A percentile compares a stretch with the other conserved stretches of the same genome.
These are phyloP conservation scores for Linaria vulgaris DNA, from an alignment of 257 asterid species.

Conservation along the genomic window DNA sequence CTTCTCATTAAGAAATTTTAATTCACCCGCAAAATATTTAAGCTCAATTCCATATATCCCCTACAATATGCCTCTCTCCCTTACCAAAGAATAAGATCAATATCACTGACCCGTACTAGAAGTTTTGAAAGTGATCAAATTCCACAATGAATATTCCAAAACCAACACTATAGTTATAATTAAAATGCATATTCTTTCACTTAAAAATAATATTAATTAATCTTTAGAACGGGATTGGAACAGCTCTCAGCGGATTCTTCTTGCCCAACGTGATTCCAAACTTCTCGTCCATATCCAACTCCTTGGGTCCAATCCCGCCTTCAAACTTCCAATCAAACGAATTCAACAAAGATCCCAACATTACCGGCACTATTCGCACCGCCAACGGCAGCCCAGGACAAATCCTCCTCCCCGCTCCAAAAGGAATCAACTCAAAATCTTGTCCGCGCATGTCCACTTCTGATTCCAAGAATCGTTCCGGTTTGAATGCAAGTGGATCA, in stretches of 20 bases:
- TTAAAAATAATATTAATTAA: background rate
- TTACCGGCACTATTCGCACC: constrained; percentile 43
- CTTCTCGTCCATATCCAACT: constrained; percentile 60
- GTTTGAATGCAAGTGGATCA: constrained; percentile 57
- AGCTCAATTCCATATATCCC: too few species aligned
- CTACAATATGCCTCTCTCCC: too few species aligned
- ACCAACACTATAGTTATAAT: too few species aligned
- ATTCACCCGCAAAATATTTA: too few species aligned
- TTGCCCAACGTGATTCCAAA: constrained; percentile 65
- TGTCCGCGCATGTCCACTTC: constrained; percentile 56
- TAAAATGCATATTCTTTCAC: background rate
- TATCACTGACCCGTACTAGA: too few species aligned
- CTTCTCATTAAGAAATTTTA: too few species aligned
- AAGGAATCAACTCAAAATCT: constrained; percentile 69
- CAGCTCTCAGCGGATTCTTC: constrained; percentile 48
- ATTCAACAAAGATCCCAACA: constrained; percentile 64
- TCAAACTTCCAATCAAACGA: constrained; percentile 63
- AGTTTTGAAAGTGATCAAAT: too few species aligned
- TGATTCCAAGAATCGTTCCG: constrained; percentile 51
- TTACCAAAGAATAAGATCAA: too few species aligned
- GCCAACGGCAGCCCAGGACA: constrained; percentile 74
- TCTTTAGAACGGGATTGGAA: constrained; percentile 40
- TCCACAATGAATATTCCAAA: too few species aligned
- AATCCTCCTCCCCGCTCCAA: constrained; percentile 75
- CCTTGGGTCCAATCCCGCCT: constrained; percentile 35